A percentile compares a stretch with the other conserved stretches of the same genome.
Evolutionary conservation across 2,329 filamentous ascomycete genomes (phyloP).

Genomic region (Spiromastix sp.): DNA sequence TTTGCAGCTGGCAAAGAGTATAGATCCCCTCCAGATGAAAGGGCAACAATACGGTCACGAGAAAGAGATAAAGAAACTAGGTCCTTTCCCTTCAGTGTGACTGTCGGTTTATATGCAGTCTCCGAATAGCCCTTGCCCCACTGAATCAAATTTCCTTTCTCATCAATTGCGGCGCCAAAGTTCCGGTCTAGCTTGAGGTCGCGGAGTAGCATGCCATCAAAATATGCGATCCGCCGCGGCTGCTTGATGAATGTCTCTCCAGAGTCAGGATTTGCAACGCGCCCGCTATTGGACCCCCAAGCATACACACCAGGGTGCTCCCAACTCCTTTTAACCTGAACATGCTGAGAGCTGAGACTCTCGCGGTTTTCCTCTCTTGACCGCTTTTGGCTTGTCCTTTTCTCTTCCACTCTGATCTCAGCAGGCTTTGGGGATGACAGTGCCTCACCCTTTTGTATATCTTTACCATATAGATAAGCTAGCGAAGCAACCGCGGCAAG

Average conservation of each 20-base stretch:
- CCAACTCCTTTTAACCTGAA: conserved; percentile 75
- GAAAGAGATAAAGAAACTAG: conserved; percentile 68
- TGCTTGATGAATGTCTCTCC: conserved; percentile 68
- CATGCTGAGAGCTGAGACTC: conserved; percentile 71
- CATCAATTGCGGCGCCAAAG: conserved; percentile 78
- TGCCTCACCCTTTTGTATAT: conserved; percentile 3
- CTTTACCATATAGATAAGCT: conserved; percentile 1
- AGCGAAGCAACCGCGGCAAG: conserved; percentile 1
- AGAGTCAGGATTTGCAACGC: conserved; percentile 76
- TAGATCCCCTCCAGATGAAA: conserved; percentile 63
- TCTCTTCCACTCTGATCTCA: conserved; percentile 57
- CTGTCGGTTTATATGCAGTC: conserved; percentile 51
- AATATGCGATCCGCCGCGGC: conserved; percentile 67
- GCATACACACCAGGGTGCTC: conserved; percentile 80
- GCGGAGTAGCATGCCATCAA: conserved; percentile 72
- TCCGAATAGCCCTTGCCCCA: conserved; percentile 75
- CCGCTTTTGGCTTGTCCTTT: conserved; percentile 40
- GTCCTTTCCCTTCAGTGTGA: conserved; percentile 73
- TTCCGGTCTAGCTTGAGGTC: conserved; percentile 76
- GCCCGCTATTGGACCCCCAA: conserved; percentile 81
- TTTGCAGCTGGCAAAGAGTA: conserved; percentile 76
- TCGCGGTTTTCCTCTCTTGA: conserved; percentile 65
- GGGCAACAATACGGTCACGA: conserved; percentile 68
- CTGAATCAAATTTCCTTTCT: conserved; percentile 80
- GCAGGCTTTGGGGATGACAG: not conserved